Evolutionary conservation across 176 grass and related monocot species (phyloP).

Genomic region (Ensete glaucum): DNA sequence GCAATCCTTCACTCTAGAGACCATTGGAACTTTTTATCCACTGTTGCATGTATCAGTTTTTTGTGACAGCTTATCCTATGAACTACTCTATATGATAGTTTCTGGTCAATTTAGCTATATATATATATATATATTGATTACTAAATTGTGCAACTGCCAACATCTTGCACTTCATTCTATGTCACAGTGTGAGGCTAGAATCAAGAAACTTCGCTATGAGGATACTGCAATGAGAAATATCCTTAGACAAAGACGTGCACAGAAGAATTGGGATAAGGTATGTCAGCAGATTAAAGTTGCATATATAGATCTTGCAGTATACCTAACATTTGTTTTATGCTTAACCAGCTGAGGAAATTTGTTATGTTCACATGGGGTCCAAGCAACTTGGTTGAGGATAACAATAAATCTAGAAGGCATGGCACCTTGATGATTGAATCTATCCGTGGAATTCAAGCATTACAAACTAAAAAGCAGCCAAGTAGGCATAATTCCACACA

Average conservation of each 20-base stretch:
- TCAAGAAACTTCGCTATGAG: conserved; percentile 59
- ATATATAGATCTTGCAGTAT: conserved; percentile 4
- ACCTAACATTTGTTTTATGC: conserved; percentile 9
- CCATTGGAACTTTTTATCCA: too few relatives aligned
- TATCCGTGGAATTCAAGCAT: conserved; percentile 32
- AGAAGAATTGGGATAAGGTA: conserved; percentile 90
- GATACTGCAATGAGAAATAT: conserved; percentile 67
- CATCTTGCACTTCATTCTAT: not conserved
- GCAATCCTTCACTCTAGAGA: too few relatives aligned
- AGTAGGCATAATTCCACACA: conserved; percentile 15
- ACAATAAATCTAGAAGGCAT: conserved; percentile 55
- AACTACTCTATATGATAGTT: too few relatives aligned
- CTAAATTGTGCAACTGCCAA: not conserved
- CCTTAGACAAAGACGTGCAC: conserved; percentile 47
- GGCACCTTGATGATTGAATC: conserved; percentile 48
- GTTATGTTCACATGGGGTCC: conserved; percentile 96
- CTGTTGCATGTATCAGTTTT: too few relatives aligned
- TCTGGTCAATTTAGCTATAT: too few relatives aligned
- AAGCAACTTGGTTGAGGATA: conserved; percentile 60
- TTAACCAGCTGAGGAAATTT: conserved; percentile 70
- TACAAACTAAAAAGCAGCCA: conserved; percentile 52
- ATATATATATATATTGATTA: not conserved
- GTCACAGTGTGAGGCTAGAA: conserved; percentile 65
- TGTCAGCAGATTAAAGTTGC: not conserved
- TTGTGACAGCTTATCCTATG: too few relatives aligned